phyloP scores from a whole-genome alignment of 495 filamentous ascomycete species.

The Daldinia childiae region DNA sequence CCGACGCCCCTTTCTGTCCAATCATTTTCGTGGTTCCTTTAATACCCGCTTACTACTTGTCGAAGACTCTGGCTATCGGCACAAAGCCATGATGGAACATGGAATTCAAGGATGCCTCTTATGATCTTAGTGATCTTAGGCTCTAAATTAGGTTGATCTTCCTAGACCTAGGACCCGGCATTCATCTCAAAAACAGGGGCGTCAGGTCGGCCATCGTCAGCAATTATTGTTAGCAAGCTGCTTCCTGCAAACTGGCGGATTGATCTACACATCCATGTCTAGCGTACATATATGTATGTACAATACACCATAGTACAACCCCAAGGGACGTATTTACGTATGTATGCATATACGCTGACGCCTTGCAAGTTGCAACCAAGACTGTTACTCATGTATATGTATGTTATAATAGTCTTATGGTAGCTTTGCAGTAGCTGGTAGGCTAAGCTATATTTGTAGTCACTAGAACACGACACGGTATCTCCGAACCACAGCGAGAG shows the following conservation, averaged over 20 bases:
- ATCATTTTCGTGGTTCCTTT: constrained; percentile 16
- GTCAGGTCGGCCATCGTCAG: constrained; percentile 6
- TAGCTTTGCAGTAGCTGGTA: constrained; percentile 25
- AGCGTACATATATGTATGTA: background rate
- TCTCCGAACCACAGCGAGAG: constrained; percentile 27
- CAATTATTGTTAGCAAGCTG: background rate
- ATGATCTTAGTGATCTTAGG: constrained; percentile 4
- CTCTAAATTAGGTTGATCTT: constrained; percentile 30
- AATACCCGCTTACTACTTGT: constrained; percentile 23
- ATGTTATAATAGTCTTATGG: constrained; percentile 3
- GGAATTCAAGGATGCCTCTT: constrained; percentile 1
- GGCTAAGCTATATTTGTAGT: constrained; percentile 28
- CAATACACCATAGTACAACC: constrained; percentile 29
- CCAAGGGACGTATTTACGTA: constrained; percentile 34
- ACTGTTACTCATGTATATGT: constrained; percentile 23
- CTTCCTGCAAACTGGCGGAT: constrained; percentile 18
- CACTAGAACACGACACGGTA: constrained; percentile 36
- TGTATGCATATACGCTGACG: constrained; percentile 21
- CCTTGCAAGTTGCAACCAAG: constrained; percentile 8
- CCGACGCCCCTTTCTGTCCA: constrained; percentile 26
- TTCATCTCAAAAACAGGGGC: background rate
- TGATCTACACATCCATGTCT: constrained; percentile 38
- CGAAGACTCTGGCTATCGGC: background rate
- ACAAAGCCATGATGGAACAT: background rate
- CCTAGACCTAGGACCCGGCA: background rate